These are phyloP conservation scores for Nitzschia inconspicua DNA, from an alignment of 108 stramenopile genomes.

Conservation along the genomic window DNA sequence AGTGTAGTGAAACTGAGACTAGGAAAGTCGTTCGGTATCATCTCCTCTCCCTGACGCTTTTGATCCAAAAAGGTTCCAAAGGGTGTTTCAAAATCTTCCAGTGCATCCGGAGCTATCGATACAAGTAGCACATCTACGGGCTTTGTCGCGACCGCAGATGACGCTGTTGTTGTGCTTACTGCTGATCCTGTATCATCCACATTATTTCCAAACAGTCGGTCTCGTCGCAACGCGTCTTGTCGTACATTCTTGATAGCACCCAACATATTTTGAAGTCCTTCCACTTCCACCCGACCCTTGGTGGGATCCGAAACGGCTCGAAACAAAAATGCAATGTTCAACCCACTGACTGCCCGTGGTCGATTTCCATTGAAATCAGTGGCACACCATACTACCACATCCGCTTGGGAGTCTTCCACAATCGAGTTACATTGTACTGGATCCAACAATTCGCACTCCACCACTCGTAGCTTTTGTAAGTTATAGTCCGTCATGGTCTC, in stretches of 20 bases:
- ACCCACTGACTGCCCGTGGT: constrained; percentile 61
- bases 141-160: neutral
- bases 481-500: constrained; percentile 72
- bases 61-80: constrained; percentile 74
- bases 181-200: neutral
- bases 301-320: constrained; percentile 69
- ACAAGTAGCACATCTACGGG: constrained; percentile 67
- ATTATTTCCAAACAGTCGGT: neutral
- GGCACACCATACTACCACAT: constrained; percentile 78
- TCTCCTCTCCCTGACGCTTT: constrained; percentile 69
- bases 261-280: constrained; percentile 75
- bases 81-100: constrained; percentile 75
- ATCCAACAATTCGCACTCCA: constrained; percentile 79
- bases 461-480: constrained; percentile 70
- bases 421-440: constrained; percentile 72
- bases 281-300: constrained; percentile 84
- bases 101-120: constrained; percentile 60
- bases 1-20: constrained; percentile 43
- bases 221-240: constrained; percentile 31
- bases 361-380: constrained; percentile 80
- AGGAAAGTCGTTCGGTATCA: constrained; percentile 25
- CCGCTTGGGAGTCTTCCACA: constrained; percentile 46
- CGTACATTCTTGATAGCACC: constrained; percentile 34
- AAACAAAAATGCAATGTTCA: constrained; percentile 78
- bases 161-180: neutral